A percentile compares a stretch with the other conserved stretches of the same genome.
phyloP scores from a whole-genome alignment of 257 asterid species.

The Nicotiana obtusifolia region DNA sequence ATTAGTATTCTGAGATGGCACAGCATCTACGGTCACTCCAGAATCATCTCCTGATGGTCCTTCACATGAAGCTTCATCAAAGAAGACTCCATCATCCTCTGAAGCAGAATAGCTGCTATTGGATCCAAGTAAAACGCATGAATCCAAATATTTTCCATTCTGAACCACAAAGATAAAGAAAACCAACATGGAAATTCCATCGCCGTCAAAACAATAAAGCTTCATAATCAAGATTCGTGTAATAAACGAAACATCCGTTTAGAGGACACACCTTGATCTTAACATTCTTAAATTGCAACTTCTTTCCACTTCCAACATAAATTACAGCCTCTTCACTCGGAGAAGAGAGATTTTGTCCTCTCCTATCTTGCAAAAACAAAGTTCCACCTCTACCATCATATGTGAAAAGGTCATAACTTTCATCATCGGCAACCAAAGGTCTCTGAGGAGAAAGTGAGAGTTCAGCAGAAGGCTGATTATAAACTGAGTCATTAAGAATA shows the following conservation, averaged over 20 bases:
- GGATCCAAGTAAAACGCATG: slow-evolving; percentile 80
- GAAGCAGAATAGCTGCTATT: slow-evolving; percentile 84
- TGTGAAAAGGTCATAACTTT: slow-evolving; percentile 60
- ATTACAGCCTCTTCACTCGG: slow-evolving; percentile 74
- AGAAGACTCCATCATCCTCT: slow-evolving; percentile 57
- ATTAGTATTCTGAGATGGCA: slow-evolving; percentile 35
- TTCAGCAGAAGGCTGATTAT: slow-evolving; percentile 60
- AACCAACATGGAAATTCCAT: not conserved
- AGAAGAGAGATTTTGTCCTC: slow-evolving; percentile 45
- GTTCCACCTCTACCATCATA: slow-evolving; percentile 94
- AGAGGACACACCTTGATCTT: slow-evolving; percentile 58
- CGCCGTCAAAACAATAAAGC: not conserved
- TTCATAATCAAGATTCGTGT: not conserved
- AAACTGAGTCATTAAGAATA: slow-evolving; percentile 66
- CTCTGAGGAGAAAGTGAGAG: slow-evolving; percentile 65
- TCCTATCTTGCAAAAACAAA: slow-evolving; percentile 72
- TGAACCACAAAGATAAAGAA: slow-evolving; percentile 31
- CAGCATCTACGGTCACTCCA: slow-evolving; percentile 27
- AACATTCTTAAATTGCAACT: slow-evolving; percentile 77
- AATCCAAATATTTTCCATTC: slow-evolving; percentile 72
- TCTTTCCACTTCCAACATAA: slow-evolving; percentile 87
- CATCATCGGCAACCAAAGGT: slow-evolving; percentile 88
- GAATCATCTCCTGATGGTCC: slow-evolving; percentile 33
- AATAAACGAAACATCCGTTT: not conserved
- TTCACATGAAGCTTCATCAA: slow-evolving; percentile 48